A percentile compares a stretch with the other conserved stretches of the same genome.
phyloP scores from a whole-genome alignment of 2,329 filamentous ascomycete genomes.

The Chaetomiaceae sp. region DNA sequence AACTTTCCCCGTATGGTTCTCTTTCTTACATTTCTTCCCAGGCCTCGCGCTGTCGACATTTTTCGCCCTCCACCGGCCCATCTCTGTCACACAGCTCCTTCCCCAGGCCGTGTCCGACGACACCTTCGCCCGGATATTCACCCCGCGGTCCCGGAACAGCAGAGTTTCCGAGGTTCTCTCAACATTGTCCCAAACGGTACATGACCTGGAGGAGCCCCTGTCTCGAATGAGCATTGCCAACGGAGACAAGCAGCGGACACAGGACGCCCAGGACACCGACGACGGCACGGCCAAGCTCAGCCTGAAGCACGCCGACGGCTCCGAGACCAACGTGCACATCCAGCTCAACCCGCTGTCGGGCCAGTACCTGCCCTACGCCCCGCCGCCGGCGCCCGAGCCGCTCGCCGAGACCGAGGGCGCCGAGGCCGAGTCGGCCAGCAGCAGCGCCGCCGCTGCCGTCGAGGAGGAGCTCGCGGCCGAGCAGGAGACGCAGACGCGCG shows the following conservation, averaged over 20 bases:
- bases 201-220: slow-evolving; percentile 57
- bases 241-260: slow-evolving; percentile 20
- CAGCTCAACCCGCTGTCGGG: slow-evolving; percentile 65
- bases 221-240: slow-evolving; percentile 46
- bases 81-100: slow-evolving; percentile 80
- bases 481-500: slow-evolving; percentile 45
- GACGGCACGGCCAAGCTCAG: slow-evolving; percentile 49
- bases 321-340: slow-evolving; percentile 56
- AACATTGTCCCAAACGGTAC: slow-evolving; percentile 58
- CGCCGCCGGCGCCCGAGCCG: slow-evolving; percentile 74
- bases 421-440: slow-evolving; percentile 26
- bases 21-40: slow-evolving; percentile 37
- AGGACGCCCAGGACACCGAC: slow-evolving; percentile 40
- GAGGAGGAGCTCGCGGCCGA: slow-evolving; percentile 34
- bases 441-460: slow-evolving; percentile 24
- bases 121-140: slow-evolving; percentile 81
- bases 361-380: slow-evolving; percentile 73
- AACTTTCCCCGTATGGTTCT: background rate
- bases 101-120: slow-evolving; percentile 67
- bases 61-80: slow-evolving; percentile 92
- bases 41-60: slow-evolving; percentile 87
- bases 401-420: slow-evolving; percentile 30
- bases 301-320: slow-evolving; percentile 53
- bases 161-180: slow-evolving; percentile 60
- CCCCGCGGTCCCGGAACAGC: slow-evolving; percentile 46